Conservation (phyloP, 306 rosid genomes). For the Dryas alaskensis region DNA sequence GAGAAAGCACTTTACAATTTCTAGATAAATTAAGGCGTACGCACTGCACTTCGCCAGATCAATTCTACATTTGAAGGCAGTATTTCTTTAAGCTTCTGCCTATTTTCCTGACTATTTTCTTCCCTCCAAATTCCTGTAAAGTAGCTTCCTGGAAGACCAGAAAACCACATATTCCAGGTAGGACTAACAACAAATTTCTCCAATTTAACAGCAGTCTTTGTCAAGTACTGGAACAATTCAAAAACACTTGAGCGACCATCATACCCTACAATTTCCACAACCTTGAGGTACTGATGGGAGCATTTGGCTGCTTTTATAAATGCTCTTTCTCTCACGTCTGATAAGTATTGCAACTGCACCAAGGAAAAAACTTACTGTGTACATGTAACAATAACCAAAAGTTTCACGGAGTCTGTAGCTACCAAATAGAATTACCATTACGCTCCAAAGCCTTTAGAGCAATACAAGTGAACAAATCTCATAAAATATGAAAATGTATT, state of each 20-base stretch:
- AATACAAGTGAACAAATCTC: not conserved
- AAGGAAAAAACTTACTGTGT: not conserved
- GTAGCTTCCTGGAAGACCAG: too few species aligned
- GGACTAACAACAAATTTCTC: slow-evolving; percentile 12
- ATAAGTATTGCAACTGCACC: not conserved
- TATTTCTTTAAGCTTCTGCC: too few species aligned
- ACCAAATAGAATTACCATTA: not conserved
- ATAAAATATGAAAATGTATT: not conserved
- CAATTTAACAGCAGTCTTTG: not conserved
- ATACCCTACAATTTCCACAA: slow-evolving; percentile 13
- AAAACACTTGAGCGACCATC: not conserved
- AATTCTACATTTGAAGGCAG: too few species aligned
- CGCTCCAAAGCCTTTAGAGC: not conserved
- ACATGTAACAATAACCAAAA: not conserved
- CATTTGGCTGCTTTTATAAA: not conserved
- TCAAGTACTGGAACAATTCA: slow-evolving; percentile 1
- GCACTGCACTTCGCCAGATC: too few species aligned
- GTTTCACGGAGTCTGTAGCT: not conserved
- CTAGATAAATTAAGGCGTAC: too few species aligned
- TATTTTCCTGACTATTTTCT: too few species aligned
- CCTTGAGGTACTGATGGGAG: slow-evolving; percentile 1
- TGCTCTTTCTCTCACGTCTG: not conserved
- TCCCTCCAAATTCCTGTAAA: too few species aligned
- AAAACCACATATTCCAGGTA: too few species aligned
- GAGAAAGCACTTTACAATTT: too few species aligned